Evolutionary conservation across 2,329 filamentous ascomycete species (phyloP), one percentile per base, ranked within the genome.

Genomic region (Verticillium dahliae): DNA sequence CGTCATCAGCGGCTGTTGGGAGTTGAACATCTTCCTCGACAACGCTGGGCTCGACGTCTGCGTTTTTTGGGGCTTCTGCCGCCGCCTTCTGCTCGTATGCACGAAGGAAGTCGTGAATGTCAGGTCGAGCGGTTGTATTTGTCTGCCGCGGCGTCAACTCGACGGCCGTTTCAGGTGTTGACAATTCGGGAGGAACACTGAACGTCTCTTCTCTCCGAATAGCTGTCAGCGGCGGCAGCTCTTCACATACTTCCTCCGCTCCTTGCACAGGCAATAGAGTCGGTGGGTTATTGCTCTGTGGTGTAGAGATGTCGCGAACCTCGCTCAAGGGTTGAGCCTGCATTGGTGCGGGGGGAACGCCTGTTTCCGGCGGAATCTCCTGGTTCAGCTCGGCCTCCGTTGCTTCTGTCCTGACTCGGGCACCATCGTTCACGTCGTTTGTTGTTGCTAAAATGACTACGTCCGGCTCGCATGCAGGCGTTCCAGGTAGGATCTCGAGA

Each of bases 61-160:
- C 54, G n/a, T 35, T 54, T 10, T 41, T 54, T 2, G 52, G 11
- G 11, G 56, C 14, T 2, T 59, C 59, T 31, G 62, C 61, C 3
- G 64, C 57, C 38, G 64, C 39, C 59, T 65, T 65, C 18, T 64
- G 55, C 57, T 65, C 64, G 34, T 65, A 65, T 14, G 61, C 59
- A 13, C 62, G 61, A 41, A 65, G 64, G 13, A 64, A 62, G 22
- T 65, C 62, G 50, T 56, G 33, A 1, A 56, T 56, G 7, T 56
- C 54, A 7, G 54, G 54, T 31, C 33, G 33, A 14, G 11, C 15
- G 5, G 11, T 27, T 27, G 27, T n/a, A 34, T 34, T 56, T 11
- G 27, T 35, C 6, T 7, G 27, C 27, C 13, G 27, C n/a, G 54
- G 33, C 11, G 13, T 22, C 13, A 14, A 18, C 34, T 6, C 54